Evolutionary conservation across 2,329 filamentous ascomycete species (phyloP).

Genomic region (Ceratocystiopsis minuta): DNA sequence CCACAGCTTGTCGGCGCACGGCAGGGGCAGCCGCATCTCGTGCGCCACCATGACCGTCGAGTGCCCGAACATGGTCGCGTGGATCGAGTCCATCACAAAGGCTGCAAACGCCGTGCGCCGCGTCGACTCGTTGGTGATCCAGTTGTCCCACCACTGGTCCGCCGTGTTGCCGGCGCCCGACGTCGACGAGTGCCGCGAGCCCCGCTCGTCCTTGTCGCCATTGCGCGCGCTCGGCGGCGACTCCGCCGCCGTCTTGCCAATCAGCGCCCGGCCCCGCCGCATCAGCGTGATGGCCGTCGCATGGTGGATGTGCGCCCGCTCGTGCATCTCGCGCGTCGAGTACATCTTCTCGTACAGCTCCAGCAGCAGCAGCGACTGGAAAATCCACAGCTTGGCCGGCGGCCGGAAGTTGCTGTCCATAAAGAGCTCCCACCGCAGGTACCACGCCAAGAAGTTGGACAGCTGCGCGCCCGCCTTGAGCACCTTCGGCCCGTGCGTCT

Average conservation of each 20-base stretch:
- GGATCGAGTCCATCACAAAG: conserved; percentile 87
- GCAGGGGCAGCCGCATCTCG: conserved; percentile 78
- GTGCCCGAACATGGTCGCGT: conserved; percentile 96
- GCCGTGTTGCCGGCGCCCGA: conserved; percentile 51
- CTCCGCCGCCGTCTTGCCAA: conserved; percentile 69
- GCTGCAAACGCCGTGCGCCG: conserved; percentile 80
- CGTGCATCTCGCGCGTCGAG: conserved; percentile 76
- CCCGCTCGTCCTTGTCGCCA: conserved; percentile 40
- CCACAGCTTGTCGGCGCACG: conserved; percentile 88
- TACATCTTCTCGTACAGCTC: conserved; percentile 98
- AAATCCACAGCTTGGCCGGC: conserved; percentile 88
- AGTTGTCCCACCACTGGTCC: conserved; percentile 88
- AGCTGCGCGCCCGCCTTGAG: conserved; percentile 65
- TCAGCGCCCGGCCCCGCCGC: conserved; percentile 79
- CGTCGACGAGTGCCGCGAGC: conserved; percentile 42
- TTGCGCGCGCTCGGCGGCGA: conserved; percentile 62
- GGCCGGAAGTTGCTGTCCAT: conserved; percentile 79
- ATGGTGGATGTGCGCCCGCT: conserved; percentile 90
- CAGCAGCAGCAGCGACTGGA: conserved; percentile 73
- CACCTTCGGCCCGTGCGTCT: conserved; percentile 54
- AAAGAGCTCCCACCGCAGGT: conserved; percentile 91
- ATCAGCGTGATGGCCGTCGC: conserved; percentile 90
- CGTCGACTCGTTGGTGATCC: conserved; percentile 89
- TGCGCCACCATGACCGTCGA: conserved; percentile 94
- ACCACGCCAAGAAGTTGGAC: conserved; percentile 80